These are phyloP conservation scores for Pestalotiopsis sp. DNA, from an alignment of 2,329 filamentous ascomycete genomes.

Conservation along the genomic window DNA sequence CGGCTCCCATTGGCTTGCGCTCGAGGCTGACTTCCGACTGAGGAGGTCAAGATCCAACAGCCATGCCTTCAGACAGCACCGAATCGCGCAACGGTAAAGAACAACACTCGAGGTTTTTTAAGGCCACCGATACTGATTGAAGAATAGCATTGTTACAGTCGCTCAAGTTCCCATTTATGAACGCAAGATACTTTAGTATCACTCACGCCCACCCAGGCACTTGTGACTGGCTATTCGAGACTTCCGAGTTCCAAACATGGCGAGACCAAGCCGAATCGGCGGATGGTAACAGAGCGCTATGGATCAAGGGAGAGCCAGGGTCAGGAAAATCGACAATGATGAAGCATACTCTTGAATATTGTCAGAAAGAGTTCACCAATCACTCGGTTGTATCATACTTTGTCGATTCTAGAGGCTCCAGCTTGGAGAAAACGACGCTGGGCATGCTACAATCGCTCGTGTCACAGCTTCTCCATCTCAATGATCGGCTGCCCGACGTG, in stretches of 20 bases:
- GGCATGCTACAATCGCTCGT: not conserved
- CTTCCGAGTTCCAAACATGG: not conserved
- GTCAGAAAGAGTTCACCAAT: not conserved
- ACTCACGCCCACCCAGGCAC: not conserved
- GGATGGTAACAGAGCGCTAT: not conserved
- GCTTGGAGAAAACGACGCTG: not conserved
- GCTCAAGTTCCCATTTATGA: not conserved
- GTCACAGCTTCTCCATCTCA: not conserved
- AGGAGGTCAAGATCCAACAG: too few relatives aligned
- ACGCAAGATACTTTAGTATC: not conserved
- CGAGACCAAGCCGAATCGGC: not conserved
- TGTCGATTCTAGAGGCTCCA: not conserved
- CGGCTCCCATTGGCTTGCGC: too few relatives aligned
- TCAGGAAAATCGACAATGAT: not conserved
- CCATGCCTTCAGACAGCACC: too few relatives aligned
- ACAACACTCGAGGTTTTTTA: too few relatives aligned
- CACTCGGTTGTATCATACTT: not conserved
- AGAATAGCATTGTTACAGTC: not conserved
- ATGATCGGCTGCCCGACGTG: not conserved
- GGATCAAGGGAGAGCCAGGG: not conserved
- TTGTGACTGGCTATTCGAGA: not conserved
- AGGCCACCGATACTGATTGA: not conserved
- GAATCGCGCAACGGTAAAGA: too few relatives aligned
- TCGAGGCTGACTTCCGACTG: too few relatives aligned
- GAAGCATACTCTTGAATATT: not conserved